Conservation (phyloP, 2,329 filamentous ascomycete genomes). For the Knoxdaviesia proteae region DNA sequence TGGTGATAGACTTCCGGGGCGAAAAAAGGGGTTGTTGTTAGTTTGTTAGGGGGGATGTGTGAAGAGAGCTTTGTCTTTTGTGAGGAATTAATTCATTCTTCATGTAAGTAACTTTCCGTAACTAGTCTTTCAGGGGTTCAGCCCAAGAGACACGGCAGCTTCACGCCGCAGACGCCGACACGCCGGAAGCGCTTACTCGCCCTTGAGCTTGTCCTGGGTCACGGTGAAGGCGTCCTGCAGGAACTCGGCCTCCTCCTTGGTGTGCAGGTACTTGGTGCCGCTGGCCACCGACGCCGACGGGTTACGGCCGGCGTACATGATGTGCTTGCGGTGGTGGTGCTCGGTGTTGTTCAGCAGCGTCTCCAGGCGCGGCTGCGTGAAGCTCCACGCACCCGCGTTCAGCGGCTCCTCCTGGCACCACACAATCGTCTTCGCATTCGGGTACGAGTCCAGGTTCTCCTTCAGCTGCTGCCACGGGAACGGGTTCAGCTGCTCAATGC, state of each 20-base stretch:
- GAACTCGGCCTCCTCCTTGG: conserved; percentile 82
- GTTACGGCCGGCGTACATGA: conserved; percentile 90
- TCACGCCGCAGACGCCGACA: background rate
- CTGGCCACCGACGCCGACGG: conserved; percentile 89
- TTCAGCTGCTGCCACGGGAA: conserved; percentile 96
- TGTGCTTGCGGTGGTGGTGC: conserved; percentile 82
- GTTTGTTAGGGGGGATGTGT: too few relatives aligned
- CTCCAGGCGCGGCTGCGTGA: conserved; percentile 93
- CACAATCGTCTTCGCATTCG: conserved; percentile 92
- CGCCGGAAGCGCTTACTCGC: conserved; percentile 23
- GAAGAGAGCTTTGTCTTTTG: too few relatives aligned
- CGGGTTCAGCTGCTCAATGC: conserved; percentile 92
- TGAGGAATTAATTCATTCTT: too few relatives aligned
- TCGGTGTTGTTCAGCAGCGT: conserved; percentile 84
- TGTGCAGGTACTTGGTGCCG: conserved; percentile 69
- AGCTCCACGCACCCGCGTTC: conserved; percentile 92
- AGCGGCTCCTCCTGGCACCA: conserved; percentile 97
- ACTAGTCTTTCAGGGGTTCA: too few relatives aligned
- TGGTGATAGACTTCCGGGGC: too few relatives aligned
- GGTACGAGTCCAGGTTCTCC: conserved; percentile 92
- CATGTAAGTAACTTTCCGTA: too few relatives aligned
- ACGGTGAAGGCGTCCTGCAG: conserved; percentile 44
- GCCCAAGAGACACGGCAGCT: background rate
- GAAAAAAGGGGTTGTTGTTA: too few relatives aligned
- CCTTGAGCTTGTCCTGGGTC: conserved; percentile 49